These are phyloP conservation scores for Spiromastix sp. DNA, from an alignment of 2,329 filamentous ascomycete species.

Conservation along the genomic window DNA sequence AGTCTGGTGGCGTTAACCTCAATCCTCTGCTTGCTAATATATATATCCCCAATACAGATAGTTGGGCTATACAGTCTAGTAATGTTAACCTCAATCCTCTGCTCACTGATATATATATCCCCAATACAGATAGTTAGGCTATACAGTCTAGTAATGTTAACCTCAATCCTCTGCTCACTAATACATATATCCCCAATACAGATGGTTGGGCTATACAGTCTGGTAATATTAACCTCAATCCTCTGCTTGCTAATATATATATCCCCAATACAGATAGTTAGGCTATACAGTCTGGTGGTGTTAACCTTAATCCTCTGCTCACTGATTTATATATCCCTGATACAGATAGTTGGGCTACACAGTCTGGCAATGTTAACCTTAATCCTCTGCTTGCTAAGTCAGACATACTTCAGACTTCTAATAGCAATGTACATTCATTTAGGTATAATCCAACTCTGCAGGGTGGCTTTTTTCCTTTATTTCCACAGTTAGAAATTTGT, in stretches of 20 bases:
- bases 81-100: too few relatives aligned
- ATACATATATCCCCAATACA: neutral
- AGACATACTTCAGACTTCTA: too few relatives aligned
- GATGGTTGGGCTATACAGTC: neutral
- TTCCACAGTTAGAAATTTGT: conserved; percentile 1
- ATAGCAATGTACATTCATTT: neutral
- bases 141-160: neutral
- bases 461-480: neutral
- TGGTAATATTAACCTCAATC: neutral
- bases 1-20: too few relatives aligned
- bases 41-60: too few relatives aligned
- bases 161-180: neutral
- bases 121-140: neutral
- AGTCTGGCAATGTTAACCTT: neutral
- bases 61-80: too few relatives aligned
- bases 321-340: neutral
- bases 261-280: neutral
- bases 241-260: conserved; percentile 1
- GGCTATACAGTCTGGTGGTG: neutral
- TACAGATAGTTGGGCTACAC: neutral
- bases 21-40: too few relatives aligned
- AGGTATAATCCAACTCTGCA: neutral
- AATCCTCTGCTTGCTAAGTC: too few relatives aligned
- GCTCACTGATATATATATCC: neutral
- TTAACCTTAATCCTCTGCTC: neutral